Conservation (phyloP, 345 rosid genomes). For the Camelina laxa region DNA sequence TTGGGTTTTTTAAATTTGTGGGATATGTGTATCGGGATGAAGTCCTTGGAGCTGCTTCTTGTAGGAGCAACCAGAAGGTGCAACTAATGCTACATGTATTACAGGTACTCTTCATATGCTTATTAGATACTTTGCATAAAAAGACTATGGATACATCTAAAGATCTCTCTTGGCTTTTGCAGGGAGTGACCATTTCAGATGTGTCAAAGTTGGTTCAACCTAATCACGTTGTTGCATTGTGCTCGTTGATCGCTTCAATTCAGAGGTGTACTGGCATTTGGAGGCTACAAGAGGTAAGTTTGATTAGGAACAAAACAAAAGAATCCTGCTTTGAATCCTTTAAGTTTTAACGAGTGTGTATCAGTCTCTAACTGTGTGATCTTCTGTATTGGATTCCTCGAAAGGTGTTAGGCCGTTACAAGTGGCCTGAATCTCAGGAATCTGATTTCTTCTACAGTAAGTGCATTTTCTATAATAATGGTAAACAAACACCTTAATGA, state of each 20-base stretch:
- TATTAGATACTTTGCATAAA: conserved; percentile 25
- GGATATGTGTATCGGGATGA: conserved; percentile 75
- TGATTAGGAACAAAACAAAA: conserved; percentile 5
- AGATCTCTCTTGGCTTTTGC: conserved; percentile 41
- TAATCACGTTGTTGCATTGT: conserved; percentile 57
- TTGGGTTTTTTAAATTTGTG: conserved; percentile 68
- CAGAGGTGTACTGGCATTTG: conserved; percentile 83
- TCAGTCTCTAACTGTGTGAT: conserved; percentile 15
- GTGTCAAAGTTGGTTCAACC: conserved; percentile 57
- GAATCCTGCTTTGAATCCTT: conserved; percentile 4
- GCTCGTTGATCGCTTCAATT: conserved; percentile 71
- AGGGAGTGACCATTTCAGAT: conserved; percentile 70
- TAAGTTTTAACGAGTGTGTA: conserved; percentile 13
- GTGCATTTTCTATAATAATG: conserved; percentile 27
- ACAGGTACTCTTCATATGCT: conserved; percentile 52
- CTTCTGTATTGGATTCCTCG: conserved; percentile 26
- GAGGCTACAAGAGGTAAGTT: conserved; percentile 83
- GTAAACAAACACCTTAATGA: not conserved
- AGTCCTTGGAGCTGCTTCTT: conserved; percentile 76
- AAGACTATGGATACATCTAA: conserved; percentile 28
- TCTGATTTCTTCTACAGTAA: conserved; percentile 82
- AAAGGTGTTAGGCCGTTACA: conserved; percentile 74
- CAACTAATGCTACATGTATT: conserved; percentile 66
- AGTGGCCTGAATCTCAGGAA: conserved; percentile 85
- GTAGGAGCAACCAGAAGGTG: conserved; percentile 71